phyloP scores from a whole-genome alignment of 1,284 basidiomycete species.

The Trichosporon coremiiforme region DNA sequence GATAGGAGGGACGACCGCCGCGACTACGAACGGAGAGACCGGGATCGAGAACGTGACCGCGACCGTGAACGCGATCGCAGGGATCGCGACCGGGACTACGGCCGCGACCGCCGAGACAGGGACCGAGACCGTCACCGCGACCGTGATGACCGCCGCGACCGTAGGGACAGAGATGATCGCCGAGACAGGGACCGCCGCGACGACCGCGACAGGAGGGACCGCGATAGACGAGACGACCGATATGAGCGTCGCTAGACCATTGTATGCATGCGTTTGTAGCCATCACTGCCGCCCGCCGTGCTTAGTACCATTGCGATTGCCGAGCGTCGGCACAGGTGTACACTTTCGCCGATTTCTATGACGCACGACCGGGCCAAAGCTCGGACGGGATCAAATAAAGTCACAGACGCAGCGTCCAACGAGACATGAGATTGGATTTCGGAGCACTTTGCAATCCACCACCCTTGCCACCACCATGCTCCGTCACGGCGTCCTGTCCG shows the following conservation, averaged over 20 bases:
- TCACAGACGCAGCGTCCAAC: neutral
- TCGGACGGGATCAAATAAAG: constrained; percentile 15
- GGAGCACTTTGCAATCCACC: constrained; percentile 9
- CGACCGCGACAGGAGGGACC: constrained; percentile 1
- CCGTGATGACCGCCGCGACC: neutral
- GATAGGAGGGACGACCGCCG: constrained; percentile 19
- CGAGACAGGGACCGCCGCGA: neutral
- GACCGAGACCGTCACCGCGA: neutral
- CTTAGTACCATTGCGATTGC: neutral
- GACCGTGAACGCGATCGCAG: neutral
- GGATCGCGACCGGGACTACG: neutral
- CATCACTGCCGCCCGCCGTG: neutral
- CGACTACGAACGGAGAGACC: constrained; percentile 21
- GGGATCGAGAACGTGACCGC: neutral
- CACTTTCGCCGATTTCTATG: neutral
- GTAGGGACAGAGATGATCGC: neutral
- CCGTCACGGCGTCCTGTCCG: constrained; percentile 16
- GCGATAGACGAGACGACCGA: constrained; percentile 1
- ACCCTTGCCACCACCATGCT: constrained; percentile 17
- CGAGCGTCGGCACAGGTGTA: neutral
- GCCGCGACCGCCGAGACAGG: neutral
- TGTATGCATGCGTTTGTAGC: constrained; percentile 7
- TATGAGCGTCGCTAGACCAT: constrained; percentile 10
- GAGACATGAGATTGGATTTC: neutral
- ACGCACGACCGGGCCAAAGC: neutral